These are phyloP conservation scores for Aspergillus baeticus DNA, from an alignment of 495 filamentous ascomycete genomes.

Conservation along the genomic window DNA sequence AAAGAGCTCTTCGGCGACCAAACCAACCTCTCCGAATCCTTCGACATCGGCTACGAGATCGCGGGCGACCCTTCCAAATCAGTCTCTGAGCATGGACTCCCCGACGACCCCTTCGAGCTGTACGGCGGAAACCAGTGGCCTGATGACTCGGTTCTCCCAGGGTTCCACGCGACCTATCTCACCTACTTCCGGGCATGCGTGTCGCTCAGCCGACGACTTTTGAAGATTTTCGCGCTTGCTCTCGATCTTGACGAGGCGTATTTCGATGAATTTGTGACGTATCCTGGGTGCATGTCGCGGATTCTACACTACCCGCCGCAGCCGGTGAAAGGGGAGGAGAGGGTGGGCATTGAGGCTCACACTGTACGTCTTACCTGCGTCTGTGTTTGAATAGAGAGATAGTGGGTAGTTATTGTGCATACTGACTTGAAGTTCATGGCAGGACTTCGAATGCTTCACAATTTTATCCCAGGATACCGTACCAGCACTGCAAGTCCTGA, in stretches of 20 bases:
- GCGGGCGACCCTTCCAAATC: slow-evolving; percentile 27
- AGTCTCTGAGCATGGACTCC: slow-evolving; percentile 11
- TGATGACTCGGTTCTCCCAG: slow-evolving; percentile 18
- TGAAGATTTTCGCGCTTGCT: slow-evolving; percentile 46
- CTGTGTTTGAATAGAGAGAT: too few relatives aligned
- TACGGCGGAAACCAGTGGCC: slow-evolving; percentile 34
- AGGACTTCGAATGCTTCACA: slow-evolving; percentile 51
- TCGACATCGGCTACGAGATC: slow-evolving; percentile 41
- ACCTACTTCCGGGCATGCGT: slow-evolving; percentile 27
- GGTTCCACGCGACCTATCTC: slow-evolving; percentile 19
- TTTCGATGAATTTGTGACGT: slow-evolving; percentile 41
- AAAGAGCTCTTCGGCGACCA: slow-evolving; percentile 13
- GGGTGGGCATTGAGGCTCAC: slow-evolving; percentile 47
- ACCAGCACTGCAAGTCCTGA: slow-evolving; percentile 47
- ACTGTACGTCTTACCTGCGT: slow-evolving; percentile 19
- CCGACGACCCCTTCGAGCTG: slow-evolving; percentile 20
- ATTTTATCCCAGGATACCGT: slow-evolving; percentile 37
- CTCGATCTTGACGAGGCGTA: slow-evolving; percentile 40
- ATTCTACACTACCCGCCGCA: slow-evolving; percentile 48
- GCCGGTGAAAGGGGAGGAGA: slow-evolving; percentile 27
- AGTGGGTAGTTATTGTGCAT: too few relatives aligned
- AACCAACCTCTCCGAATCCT: slow-evolving; percentile 33
- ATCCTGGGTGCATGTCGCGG: slow-evolving; percentile 42
- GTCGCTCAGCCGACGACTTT: slow-evolving; percentile 33
- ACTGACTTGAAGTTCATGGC: too few relatives aligned